Base-by-base conservation (phyloP, 2,329 filamentous ascomycete genomes). In the Emergomyces orientalis region DNA sequence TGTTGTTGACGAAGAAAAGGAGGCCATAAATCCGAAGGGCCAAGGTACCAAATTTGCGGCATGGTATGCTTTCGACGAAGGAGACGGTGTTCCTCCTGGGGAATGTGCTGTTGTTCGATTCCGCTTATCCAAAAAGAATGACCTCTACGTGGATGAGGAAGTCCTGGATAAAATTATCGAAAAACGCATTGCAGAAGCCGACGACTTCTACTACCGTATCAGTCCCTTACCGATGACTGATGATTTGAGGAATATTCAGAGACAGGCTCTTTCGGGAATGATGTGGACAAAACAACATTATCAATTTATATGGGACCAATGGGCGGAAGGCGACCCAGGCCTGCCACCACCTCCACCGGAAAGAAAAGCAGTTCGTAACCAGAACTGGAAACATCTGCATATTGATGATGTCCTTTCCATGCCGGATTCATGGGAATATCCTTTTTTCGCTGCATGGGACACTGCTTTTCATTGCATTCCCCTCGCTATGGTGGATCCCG, bases 261-360 rank as follows among this genome's bases (percentile, higher is more conserved):
- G 93, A 68, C 92, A 97, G 75, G 94, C 93, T 3, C 89, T 97
- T 68, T 87, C 92, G 0, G 93, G 94, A 61, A 97, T 97, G 93
- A 88, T 97, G 83, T 97, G 93, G 93, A 95, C 89, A 66, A 97
- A 97, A 76, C 93, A 97, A 75, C 90, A 91, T 77, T 97, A 97
- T 75, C 86, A 95, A 73, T 97, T 97, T 75, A 86, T 97, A 70
- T 97, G 91, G 91, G 92, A 97, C 67, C 89, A 97, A 73, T 97
- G 93, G 93, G 91, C 92, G 32, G 96, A 96, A 67, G 93, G 93
- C 60, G 93, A 97, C 72, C 92, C 92, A 13, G 84, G 82, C 57
- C 90, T 92, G 80, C 91, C 92, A 52, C 89, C 93, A 39, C 94
- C 94, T 32, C 93, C 93, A 0, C 81, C 88, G 0, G 83, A 84